A percentile compares a stretch with the other conserved stretches of the same genome.
These are phyloP conservation scores for Carallia pectinifolia DNA, from an alignment of 345 rosid species.

Conservation along the genomic window DNA sequence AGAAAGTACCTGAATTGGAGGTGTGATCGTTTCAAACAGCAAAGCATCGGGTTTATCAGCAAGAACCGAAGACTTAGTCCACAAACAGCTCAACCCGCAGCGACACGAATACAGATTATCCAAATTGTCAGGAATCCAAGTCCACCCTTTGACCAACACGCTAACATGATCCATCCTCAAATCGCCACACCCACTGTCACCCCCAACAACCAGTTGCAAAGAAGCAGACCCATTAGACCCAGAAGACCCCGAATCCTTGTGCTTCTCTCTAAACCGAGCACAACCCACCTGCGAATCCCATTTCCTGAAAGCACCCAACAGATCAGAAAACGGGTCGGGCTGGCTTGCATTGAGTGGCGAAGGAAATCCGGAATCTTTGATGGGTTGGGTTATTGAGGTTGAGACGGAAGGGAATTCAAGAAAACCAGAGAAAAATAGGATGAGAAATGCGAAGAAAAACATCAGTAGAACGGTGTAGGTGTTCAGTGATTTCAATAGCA, in stretches of 20 bases:
- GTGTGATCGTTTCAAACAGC: slow-evolving; percentile 75
- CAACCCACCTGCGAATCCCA: slow-evolving; percentile 93
- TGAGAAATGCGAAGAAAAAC: slow-evolving; percentile 54
- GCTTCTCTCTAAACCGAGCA: slow-evolving; percentile 50
- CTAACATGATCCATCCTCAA: slow-evolving; percentile 63
- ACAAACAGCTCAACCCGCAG: slow-evolving; percentile 86
- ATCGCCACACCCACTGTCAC: slow-evolving; percentile 43
- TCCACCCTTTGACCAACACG: slow-evolving; percentile 90
- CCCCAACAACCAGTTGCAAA: slow-evolving; percentile 41
- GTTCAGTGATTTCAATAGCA: slow-evolving; percentile 63
- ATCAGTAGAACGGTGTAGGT: slow-evolving; percentile 46
- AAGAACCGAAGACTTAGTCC: slow-evolving; percentile 92
- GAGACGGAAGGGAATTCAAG: slow-evolving; percentile 68
- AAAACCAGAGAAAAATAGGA: slow-evolving; percentile 76
- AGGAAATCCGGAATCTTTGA: slow-evolving; percentile 10
- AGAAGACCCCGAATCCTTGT: slow-evolving; percentile 25
- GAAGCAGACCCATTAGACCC: slow-evolving; percentile 51
- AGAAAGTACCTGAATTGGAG: slow-evolving; percentile 62
- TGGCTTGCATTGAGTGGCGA: slow-evolving; percentile 9
- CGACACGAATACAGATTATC: slow-evolving; percentile 78
- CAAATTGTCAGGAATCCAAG: slow-evolving; percentile 96
- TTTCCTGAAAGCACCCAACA: slow-evolving; percentile 48
- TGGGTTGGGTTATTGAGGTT: slow-evolving; percentile 25
- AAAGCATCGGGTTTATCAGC: slow-evolving; percentile 85
- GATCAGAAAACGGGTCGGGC: slow-evolving; percentile 58